Evolutionary conservation across 176 grass and related monocot genomes (phyloP), one percentile per base, ranked within the genome.

Genomic region (Oryza rufipogon): DNA sequence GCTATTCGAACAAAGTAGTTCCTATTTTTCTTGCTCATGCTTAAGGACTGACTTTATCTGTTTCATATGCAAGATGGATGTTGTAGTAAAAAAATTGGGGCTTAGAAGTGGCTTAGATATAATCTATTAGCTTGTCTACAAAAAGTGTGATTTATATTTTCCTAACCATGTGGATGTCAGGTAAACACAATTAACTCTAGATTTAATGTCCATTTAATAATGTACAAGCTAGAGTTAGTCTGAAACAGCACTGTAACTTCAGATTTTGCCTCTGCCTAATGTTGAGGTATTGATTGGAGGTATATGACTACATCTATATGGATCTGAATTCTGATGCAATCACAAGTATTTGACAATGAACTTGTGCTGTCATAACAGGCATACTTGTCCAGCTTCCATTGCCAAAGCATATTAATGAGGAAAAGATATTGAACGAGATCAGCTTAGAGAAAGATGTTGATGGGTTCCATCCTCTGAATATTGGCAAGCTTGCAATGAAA

Each of bases 401-500:
- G 63, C 96, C 96, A 69, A 94, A 95, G 76, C 91, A 98, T 84
- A 98, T 95, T 75, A 92, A 98, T 64, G 93, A 98, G 86, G 96
- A 96, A 70, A 98, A 80, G 81, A 89, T 98, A 46, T 49, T 98
- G 69, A 91, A 56, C 6, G 91, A 96, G 73, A 94, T 98, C 5
- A 88, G 78, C 79, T 91, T 98, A 36, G 89, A 96, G 47, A 98
- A 98, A 89, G 96, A 98, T 81, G 96, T 98, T 0, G 96, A 98
- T 82, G 96, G 96, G 28, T 98, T 98, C 83, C 96, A 98, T 90
- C 96, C 96, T 70, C 78, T 98, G 70, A 98, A 98, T 87, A 95
- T 95, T 76, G 96, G 96, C 48, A 95, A 95, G 64, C 96, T 98
- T 16, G 96, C 93, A 80, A 98, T 98, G 96, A 94, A 98, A 92